Base-by-base conservation (phyloP, 768 basidiomycete species). In the Russula sp. region DNA sequence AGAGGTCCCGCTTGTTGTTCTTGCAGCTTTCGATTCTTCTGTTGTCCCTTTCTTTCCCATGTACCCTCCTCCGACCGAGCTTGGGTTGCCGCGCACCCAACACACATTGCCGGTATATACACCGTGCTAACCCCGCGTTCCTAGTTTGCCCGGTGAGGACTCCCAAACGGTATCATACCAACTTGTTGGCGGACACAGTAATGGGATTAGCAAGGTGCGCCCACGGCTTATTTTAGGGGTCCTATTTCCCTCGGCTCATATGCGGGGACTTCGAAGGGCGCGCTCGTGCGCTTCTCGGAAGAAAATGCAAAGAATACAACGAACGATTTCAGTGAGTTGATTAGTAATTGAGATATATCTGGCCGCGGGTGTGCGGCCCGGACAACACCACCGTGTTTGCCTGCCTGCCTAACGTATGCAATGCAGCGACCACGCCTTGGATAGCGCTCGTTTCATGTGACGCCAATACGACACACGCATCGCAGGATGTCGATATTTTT, bases 401-500 rank as follows among this genome's bases (percentile, higher is more conserved):
- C 47, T 47, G 20, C 10, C 47, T 13, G 40, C 20, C 32, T 64
- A 27, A 60, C 22, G 7, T 34, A 31, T 55, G 22, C 48, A 10
- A 8, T 55, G 32, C 67, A 82, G 88, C 89, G 3, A 78, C 76
- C 6, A 91, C 93, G 0, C 92, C 94, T 4, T 97, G 94, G 93
- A 89, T 97, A 68, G 94, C 94, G 13, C 80, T 94, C 66, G 82
- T 97, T 54, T 82, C 85, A 3, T 96, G 94, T 73, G 93, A 95
- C 70, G 70, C 71, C 60, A 94, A 94, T 72, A 80, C 86, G 18
- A 90, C 90, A 16, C 75, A 81, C 63, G 77, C 82, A 3, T 84
- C 85, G 1, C 71, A 77, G 56, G 77, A 82, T 3, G 72, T 77
- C 53, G 94, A 97, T 71, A 82, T 95, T 57, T 93, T 97, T 73